Base-by-base conservation (phyloP, 352 stramenopile genomes). In the Phytophthora pseudosyringae region DNA sequence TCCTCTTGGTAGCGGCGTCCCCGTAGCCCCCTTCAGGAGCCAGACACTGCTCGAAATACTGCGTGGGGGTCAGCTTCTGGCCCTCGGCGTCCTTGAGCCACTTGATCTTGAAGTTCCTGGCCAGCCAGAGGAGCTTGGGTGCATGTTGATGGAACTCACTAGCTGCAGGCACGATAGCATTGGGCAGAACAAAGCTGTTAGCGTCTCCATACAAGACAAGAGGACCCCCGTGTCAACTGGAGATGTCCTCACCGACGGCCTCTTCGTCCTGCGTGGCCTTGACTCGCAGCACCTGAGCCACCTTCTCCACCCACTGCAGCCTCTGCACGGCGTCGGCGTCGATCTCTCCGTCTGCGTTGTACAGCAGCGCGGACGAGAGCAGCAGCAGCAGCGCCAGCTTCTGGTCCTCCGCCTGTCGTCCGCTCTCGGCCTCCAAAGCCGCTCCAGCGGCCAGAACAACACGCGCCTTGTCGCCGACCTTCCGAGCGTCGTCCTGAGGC, bases 31-130 rank as follows among this genome's bases (percentile, higher is more conserved):
- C 25, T 46, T 92, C 81, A 18, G 83, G 77, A 7, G 67, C 59
- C 8, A 90, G 28, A 40, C 54, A 67, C 21, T 66, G 59, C 31
- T 87, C 75, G 11, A 92, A 67, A 52, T 90, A 92, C 71, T 89
- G 55, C 47, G 40, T 52, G 4, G 79, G 62, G 15, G 67, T 78
- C 39, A 85, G n/a, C 46, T 81, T 89, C 28, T 76, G 65, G 54
- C 80, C 77, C 18, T 77, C 69, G 1, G 48, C 56, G 11, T 55
- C 54, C 21, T 60, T 75, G 48, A 89, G 80, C 83, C 83, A 91
- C 65, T 91, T 90, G 57, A 90, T 47, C 43, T 91, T 91, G 60
- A 77, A 76, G 47, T 91, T 90, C 41, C 69, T 79, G 39, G 69
- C 62, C 18, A 90, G 39, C 80, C 80, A 91, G n/a, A 91, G 48